These are phyloP conservation scores for Plantago coronopus DNA, from an alignment of 305 asterid genomes.

Conservation along the genomic window DNA sequence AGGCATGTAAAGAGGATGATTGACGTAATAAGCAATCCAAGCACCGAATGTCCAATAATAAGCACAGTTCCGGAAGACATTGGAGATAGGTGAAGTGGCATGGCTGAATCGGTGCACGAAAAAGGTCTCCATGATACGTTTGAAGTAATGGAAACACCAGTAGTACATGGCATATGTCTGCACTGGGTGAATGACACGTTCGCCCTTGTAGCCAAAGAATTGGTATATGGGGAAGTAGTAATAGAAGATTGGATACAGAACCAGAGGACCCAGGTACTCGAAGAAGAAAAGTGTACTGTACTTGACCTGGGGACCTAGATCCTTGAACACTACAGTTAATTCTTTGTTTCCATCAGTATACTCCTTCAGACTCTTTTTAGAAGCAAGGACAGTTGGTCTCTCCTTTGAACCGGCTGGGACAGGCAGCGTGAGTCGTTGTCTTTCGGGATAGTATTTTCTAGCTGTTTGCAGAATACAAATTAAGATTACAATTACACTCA, in stretches of 20 bases:
- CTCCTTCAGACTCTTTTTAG: conserved; percentile 69
- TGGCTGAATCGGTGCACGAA: conserved; percentile 97
- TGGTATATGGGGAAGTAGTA: conserved; percentile 59
- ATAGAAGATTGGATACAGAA: conserved; percentile 78
- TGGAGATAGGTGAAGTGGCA: conserved; percentile 85
- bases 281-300: conserved; percentile 92
- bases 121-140: conserved; percentile 91
- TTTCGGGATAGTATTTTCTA: conserved; percentile 70
- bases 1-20: conserved; percentile 89
- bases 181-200: conserved; percentile 62
- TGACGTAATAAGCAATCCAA: conserved; percentile 76
- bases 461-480: conserved; percentile 40
- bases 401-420: conserved; percentile 66
- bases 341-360: conserved; percentile 51
- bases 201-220: conserved; percentile 64
- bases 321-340: conserved; percentile 77
- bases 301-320: conserved; percentile 83
- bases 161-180: conserved; percentile 89
- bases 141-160: conserved; percentile 93
- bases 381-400: conserved; percentile 68
- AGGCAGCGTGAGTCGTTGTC: conserved; percentile 84
- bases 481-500: conserved; percentile 15
- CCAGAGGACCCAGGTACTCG: conserved; percentile 88
- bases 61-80: conserved; percentile 90
- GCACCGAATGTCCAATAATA: conserved; percentile 95